phyloP scores from a whole-genome alignment of 2,329 filamentous ascomycete genomes.

The Hypoxylon sp. region DNA sequence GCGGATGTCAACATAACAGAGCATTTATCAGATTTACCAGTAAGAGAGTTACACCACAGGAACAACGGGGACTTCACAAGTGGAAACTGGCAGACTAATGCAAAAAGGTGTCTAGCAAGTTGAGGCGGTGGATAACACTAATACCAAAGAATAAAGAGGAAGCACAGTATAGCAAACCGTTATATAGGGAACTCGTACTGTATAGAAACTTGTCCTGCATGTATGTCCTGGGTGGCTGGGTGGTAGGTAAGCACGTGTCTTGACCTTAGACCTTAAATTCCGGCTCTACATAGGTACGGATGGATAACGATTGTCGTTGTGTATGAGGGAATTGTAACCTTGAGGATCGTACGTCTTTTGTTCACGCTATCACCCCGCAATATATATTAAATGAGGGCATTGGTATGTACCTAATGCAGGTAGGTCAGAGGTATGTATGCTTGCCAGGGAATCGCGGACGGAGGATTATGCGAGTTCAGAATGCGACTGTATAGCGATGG shows the following conservation, averaged over 20 bases:
- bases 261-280: constrained; percentile 5
- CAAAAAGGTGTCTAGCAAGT: neutral
- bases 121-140: neutral
- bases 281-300: neutral
- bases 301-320: neutral
- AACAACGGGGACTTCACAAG: neutral
- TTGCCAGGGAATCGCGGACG: neutral
- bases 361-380: neutral
- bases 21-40: neutral
- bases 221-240: no score
- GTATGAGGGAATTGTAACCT: neutral
- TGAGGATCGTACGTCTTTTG: neutral
- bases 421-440: no score
- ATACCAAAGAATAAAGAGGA: neutral
- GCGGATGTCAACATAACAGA: constrained; percentile 10
- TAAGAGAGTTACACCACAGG: neutral
- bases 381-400: neutral
- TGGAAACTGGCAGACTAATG: neutral
- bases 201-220: neutral
- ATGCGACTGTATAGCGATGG: neutral
- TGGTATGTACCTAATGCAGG: no score
- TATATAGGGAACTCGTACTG: constrained; percentile 1
- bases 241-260: neutral
- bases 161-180: constrained; percentile 3
- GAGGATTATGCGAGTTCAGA: neutral